These are phyloP conservation scores for Didymella pomorum DNA, from an alignment of 2,329 filamentous ascomycete genomes.

Conservation along the genomic window DNA sequence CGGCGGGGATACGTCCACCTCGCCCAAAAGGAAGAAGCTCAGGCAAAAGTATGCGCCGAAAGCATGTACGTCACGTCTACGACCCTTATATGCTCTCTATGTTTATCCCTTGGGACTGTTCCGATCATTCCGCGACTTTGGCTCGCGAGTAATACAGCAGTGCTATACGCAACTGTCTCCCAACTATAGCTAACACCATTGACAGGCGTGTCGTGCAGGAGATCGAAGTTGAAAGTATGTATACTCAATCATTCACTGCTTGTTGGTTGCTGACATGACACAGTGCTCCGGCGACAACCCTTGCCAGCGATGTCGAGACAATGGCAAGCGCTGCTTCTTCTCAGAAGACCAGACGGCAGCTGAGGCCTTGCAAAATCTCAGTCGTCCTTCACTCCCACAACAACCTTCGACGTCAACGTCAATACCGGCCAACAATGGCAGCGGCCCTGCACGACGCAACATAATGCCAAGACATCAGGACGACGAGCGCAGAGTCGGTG, in stretches of 20 bases:
- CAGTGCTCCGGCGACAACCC: constrained; percentile 49
- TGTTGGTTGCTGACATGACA: constrained; percentile 7
- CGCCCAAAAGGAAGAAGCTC: constrained; percentile 48
- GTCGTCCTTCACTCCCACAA: constrained; percentile 38
- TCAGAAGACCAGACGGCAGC: constrained; percentile 50
- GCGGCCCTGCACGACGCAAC: constrained; percentile 26
- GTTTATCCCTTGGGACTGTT: constrained; percentile 13
- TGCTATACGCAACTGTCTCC: neutral
- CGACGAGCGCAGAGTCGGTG: constrained; percentile 37
- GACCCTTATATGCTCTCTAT: neutral
- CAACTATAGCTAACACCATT: constrained; percentile 23
- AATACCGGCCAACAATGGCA: constrained; percentile 26
- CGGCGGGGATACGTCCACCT: constrained; percentile 37
- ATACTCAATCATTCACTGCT: neutral
- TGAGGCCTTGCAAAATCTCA: constrained; percentile 49
- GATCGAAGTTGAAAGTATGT: constrained; percentile 48
- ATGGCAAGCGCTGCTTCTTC: constrained; percentile 48
- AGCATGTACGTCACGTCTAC: constrained; percentile 41
- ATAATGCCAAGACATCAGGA: constrained; percentile 32
- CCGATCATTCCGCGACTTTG: constrained; percentile 33
- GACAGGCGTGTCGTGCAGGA: constrained; percentile 46
- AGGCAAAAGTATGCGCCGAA: constrained; percentile 49
- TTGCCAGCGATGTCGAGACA: constrained; percentile 47
- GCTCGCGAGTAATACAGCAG: constrained; percentile 5
- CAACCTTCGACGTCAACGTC: constrained; percentile 22